These are phyloP conservation scores for Thalassiosira profunda DNA, from an alignment of 108 stramenopile species.

Conservation along the genomic window DNA sequence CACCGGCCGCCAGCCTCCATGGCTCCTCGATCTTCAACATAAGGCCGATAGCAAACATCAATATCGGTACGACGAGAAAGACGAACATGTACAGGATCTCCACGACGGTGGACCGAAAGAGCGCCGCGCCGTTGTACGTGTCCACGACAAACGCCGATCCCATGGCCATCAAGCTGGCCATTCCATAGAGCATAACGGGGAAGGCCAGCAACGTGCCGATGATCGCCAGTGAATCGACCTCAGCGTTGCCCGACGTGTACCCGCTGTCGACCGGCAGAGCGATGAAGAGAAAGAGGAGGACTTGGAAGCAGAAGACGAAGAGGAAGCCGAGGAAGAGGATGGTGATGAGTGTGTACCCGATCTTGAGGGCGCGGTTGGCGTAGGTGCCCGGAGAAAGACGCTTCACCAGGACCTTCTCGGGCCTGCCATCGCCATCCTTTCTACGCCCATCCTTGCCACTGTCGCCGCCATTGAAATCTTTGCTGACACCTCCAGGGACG, in stretches of 20 bases:
- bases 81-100: constrained; percentile 47
- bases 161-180: constrained; percentile 65
- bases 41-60: constrained; percentile 37
- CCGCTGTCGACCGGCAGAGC: constrained; percentile 52
- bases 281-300: constrained; percentile 61
- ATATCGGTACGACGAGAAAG: constrained; percentile 59
- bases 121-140: constrained; percentile 30
- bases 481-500: too few relatives aligned
- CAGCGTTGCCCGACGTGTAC: neutral
- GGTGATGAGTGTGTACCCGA: constrained; percentile 58
- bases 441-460: constrained; percentile 18
- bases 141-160: constrained; percentile 59
- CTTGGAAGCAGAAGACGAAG: constrained; percentile 72
- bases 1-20: constrained; percentile 54
- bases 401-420: constrained; percentile 55
- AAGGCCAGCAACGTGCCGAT: constrained; percentile 54
- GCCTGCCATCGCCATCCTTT: too few relatives aligned
- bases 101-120: constrained; percentile 25
- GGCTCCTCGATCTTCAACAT: constrained; percentile 45
- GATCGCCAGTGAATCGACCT: constrained; percentile 1
- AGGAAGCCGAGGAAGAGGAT: constrained; percentile 64
- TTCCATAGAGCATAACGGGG: constrained; percentile 50
- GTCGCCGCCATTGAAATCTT: neutral
- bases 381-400: constrained; percentile 33
- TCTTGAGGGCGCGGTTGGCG: constrained; percentile 41